These are phyloP conservation scores for Dactylellina leptospora DNA, from an alignment of 2,329 filamentous ascomycete species.

Conservation along the genomic window DNA sequence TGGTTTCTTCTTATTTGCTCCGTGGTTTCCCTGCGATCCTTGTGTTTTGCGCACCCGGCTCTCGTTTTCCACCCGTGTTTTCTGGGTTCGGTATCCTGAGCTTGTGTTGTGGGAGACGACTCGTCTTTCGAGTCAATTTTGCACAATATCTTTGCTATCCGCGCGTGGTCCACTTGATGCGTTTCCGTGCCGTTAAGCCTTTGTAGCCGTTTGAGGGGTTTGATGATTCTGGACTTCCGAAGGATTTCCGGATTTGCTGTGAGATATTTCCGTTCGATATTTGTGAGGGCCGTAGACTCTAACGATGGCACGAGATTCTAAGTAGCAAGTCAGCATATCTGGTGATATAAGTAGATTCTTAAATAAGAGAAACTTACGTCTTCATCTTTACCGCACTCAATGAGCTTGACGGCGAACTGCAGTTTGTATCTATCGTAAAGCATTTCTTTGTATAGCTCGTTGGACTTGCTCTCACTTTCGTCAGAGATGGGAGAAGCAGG, in stretches of 20 bases:
- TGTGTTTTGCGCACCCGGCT: neutral
- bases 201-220: conserved; percentile 29
- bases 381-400: conserved; percentile 41
- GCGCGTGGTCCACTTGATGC: conserved; percentile 22
- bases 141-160: conserved; percentile 26
- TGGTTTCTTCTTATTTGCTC: neutral
- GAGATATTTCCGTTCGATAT: conserved; percentile 42
- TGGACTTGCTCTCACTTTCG: conserved; percentile 4
- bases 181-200: conserved; percentile 24
- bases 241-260: conserved; percentile 17
- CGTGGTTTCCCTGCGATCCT: conserved; percentile 1
- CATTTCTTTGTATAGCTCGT: conserved; percentile 41
- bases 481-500: neutral
- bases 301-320: conserved; percentile 37
- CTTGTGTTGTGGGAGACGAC: neutral
- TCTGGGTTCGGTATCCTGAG: conserved; percentile 8
- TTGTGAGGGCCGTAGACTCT: conserved; percentile 42
- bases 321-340: neutral
- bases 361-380: conserved; percentile 26
- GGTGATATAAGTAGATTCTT: neutral
- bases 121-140: conserved; percentile 19
- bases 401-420: conserved; percentile 44
- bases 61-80: neutral
- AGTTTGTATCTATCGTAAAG: conserved; percentile 47
- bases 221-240: conserved; percentile 26